These are phyloP conservation scores for Drechmeria coniospora DNA, from an alignment of 2,329 filamentous ascomycete genomes.

Conservation along the genomic window DNA sequence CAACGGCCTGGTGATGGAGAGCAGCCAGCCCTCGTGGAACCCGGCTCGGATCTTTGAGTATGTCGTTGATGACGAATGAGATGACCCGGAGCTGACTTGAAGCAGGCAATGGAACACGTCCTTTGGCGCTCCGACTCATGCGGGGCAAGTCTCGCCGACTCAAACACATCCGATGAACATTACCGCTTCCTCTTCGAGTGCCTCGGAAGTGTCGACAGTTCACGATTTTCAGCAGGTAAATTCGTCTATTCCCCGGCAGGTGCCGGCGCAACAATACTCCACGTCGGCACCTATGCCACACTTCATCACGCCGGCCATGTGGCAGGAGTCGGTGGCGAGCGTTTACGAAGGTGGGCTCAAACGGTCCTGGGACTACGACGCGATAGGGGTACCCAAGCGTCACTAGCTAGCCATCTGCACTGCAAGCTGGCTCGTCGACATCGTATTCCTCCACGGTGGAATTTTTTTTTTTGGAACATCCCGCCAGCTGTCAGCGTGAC, in stretches of 20 bases:
- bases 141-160: slow-evolving; percentile 19
- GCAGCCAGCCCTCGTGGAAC: slow-evolving; percentile 62
- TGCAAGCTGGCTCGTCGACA: too few relatives aligned
- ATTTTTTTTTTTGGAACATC: too few relatives aligned
- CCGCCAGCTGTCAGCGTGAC: too few relatives aligned
- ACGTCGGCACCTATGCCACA: slow-evolving; percentile 34
- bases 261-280: slow-evolving; percentile 36
- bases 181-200: slow-evolving; percentile 32
- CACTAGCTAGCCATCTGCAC: too few relatives aligned
- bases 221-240: slow-evolving; percentile 36
- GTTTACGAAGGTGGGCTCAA: slow-evolving; percentile 53
- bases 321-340: slow-evolving; percentile 56
- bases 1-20: slow-evolving; percentile 43
- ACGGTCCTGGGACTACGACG: slow-evolving; percentile 43
- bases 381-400: slow-evolving; percentile 16
- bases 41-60: slow-evolving; percentile 82
- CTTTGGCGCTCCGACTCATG: slow-evolving; percentile 54
- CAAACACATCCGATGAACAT: slow-evolving; percentile 37
- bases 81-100: slow-evolving; percentile 1
- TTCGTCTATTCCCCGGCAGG: slow-evolving; percentile 28
- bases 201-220: slow-evolving; percentile 36
- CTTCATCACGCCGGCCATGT: slow-evolving; percentile 58
- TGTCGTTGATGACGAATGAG: too few relatives aligned
- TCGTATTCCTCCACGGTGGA: too few relatives aligned
- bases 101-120: slow-evolving; percentile 85